Base-by-base conservation (phyloP, 208 protist species). In the Crithidia expoeki region DNA sequence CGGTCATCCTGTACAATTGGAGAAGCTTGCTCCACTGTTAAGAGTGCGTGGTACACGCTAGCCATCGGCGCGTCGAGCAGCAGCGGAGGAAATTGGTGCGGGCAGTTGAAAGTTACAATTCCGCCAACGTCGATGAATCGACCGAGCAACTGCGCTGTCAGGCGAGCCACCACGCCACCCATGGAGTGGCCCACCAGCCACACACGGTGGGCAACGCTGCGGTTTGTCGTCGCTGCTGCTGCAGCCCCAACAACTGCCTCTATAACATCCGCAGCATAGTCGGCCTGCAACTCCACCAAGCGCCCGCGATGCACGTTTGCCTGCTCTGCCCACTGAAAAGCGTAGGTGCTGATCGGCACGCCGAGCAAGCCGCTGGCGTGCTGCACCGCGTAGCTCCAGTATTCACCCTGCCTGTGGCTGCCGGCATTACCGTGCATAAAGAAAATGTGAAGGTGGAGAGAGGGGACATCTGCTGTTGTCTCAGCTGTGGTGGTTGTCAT, bases 121-220 rank as follows among this genome's bases (percentile, higher is more conserved):
- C 79, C 73, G 28, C 71, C 58, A 16, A 90, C 19, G 19, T 38
- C 63, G 4, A 50, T 9, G 32, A 52, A 51, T 4, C 32, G 4
- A 27, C 65, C 27, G 27, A 82, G 44, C 52, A 80, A 30, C 32
- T 55, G 30, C 27, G 78, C 70, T 33, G 72, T 79, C 27, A 88
- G 34, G 0, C 66, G 72, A 6, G 80, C 82, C 47, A 91, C 80
- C 27, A 84, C 51, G 51, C 80, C 85, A 14, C 81, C 82, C 85
- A 91, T 91, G 14, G 76, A 91, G 47, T 91, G 82, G 12, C 68
- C 82, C 34, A 84, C 77, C 33, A 91, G 38, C 83, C 82, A 88
- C 12, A 84, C 69, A 14, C 12, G 58, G 23, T 53, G 62, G 16
- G 1, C 38, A 42, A 32, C 66, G 34, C 28, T 42, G 9, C n/a